phyloP scores from a whole-genome alignment of 176 grass and related monocot species.

The Eleusine coracana region DNA sequence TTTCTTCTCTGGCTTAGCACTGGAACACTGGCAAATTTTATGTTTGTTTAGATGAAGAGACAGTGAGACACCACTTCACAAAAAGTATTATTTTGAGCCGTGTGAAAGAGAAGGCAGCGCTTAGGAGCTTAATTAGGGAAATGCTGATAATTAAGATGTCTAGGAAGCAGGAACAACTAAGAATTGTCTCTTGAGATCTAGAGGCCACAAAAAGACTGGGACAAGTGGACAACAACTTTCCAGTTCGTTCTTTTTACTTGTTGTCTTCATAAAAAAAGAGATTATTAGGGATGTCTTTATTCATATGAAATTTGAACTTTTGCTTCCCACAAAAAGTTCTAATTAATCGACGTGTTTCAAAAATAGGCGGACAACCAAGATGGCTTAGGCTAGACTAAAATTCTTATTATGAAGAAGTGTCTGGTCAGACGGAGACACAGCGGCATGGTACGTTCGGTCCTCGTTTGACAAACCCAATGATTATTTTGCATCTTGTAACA shows the following conservation, averaged over 20 bases:
- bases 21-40: neutral
- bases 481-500: too few relatives aligned
- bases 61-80: neutral
- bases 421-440: too few relatives aligned
- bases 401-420: neutral
- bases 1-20: neutral
- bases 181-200: neutral
- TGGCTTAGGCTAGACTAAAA: neutral
- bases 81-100: conserved; percentile 9
- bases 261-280: neutral
- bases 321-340: neutral
- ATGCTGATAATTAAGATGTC: conserved; percentile 17
- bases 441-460: too few relatives aligned
- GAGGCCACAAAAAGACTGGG: neutral
- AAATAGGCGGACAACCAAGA: neutral
- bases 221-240: conserved; percentile 19
- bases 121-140: conserved; percentile 22
- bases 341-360: neutral
- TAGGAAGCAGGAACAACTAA: conserved; percentile 19
- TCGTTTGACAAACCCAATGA: too few relatives aligned
- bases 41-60: neutral
- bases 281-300: neutral
- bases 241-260: neutral
- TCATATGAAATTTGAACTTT: neutral
- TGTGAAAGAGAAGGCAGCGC: conserved; percentile 34